phyloP scores from a whole-genome alignment of 1,139 yeast genomes.

The Geotrichum candidum region DNA sequence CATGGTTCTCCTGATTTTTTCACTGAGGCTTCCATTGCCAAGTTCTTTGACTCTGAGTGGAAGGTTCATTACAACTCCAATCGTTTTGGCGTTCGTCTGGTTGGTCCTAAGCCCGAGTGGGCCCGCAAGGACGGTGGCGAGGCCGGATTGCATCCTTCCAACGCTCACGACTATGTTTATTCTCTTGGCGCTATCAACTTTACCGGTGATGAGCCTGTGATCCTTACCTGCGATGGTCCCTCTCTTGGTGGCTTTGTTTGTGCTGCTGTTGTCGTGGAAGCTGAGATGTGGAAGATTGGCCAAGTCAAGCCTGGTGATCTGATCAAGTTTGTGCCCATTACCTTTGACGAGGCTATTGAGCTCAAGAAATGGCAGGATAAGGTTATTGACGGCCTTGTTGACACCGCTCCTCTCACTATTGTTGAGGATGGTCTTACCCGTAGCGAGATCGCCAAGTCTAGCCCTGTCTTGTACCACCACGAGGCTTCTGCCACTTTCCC shows the following conservation, averaged over 20 bases:
- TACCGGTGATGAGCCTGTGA: constrained; percentile 97
- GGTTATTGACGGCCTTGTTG: constrained; percentile 22
- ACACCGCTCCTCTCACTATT: constrained; percentile 16
- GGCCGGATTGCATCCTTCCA: constrained; percentile 96
- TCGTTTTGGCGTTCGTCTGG: constrained; percentile 88
- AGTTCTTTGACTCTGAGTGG: constrained; percentile 76
- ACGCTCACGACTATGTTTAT: constrained; percentile 95
- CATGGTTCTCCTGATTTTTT: constrained; percentile 97
- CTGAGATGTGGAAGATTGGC: constrained; percentile 98
- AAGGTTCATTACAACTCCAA: constrained; percentile 95
- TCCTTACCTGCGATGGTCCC: constrained; percentile 94
- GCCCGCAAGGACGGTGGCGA: constrained; percentile 97
- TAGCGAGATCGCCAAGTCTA: constrained; percentile 14
- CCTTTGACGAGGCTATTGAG: constrained; percentile 59
- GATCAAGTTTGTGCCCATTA: constrained; percentile 72
- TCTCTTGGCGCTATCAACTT: constrained; percentile 94
- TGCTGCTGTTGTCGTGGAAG: constrained; percentile 89
- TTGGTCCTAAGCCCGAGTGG: constrained; percentile 96
- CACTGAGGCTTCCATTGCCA: constrained; percentile 63
- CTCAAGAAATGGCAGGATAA: constrained; percentile 57
- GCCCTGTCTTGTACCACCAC: constrained; percentile 51
- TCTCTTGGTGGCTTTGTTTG: constrained; percentile 96
- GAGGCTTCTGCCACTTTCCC: constrained; percentile 50
- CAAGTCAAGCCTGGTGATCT: constrained; percentile 92
- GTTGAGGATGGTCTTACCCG: constrained; percentile 13